phyloP scores from a whole-genome alignment of 768 basidiomycete genomes.

The Pleurotus citrinopileatus region DNA sequence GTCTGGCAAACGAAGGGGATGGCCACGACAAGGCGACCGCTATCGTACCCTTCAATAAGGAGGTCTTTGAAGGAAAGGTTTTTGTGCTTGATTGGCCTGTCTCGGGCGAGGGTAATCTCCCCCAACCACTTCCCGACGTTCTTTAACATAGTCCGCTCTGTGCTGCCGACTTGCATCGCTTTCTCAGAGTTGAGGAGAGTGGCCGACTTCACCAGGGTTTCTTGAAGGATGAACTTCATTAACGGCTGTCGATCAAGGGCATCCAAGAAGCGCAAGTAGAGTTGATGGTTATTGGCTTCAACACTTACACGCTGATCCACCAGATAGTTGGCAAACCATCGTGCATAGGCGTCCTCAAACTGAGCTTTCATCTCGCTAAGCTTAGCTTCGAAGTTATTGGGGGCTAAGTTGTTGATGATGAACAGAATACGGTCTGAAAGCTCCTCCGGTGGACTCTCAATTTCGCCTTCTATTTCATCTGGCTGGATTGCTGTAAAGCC shows the following conservation, averaged over 20 bases:
- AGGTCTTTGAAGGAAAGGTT: slow-evolving; percentile 97
- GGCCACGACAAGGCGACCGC: slow-evolving; percentile 84
- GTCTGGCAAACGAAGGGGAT: slow-evolving; percentile 99
- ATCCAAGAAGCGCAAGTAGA: slow-evolving; percentile 94
- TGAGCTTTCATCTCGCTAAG: slow-evolving; percentile 80
- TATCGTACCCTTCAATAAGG: slow-evolving; percentile 94
- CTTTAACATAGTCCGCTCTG: slow-evolving; percentile 86
- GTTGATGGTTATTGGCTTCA: slow-evolving; percentile 94
- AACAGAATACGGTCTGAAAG: slow-evolving; percentile 92
- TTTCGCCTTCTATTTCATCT: slow-evolving; percentile 59
- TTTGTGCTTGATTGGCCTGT: slow-evolving; percentile 89
- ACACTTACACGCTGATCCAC: slow-evolving; percentile 94
- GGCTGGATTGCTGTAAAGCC: slow-evolving; percentile 80
- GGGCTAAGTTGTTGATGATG: slow-evolving; percentile 97
- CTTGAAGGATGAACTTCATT: slow-evolving; percentile 82
- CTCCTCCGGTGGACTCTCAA: slow-evolving; percentile 77
- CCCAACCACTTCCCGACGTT: slow-evolving; percentile 97
- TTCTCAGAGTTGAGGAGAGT: slow-evolving; percentile 88
- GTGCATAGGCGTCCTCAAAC: slow-evolving; percentile 79
- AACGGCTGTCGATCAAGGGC: slow-evolving; percentile 68
- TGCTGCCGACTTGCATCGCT: slow-evolving; percentile 70
- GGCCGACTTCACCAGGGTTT: slow-evolving; percentile 88
- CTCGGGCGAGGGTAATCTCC: slow-evolving; percentile 86
- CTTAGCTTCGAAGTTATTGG: slow-evolving; percentile 89
- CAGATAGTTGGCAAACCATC: slow-evolving; percentile 98